A percentile compares a stretch with the other conserved stretches of the same genome.
phyloP scores from a whole-genome alignment of 352 stramenopile genomes.

The Globisporangium middletonii region DNA sequence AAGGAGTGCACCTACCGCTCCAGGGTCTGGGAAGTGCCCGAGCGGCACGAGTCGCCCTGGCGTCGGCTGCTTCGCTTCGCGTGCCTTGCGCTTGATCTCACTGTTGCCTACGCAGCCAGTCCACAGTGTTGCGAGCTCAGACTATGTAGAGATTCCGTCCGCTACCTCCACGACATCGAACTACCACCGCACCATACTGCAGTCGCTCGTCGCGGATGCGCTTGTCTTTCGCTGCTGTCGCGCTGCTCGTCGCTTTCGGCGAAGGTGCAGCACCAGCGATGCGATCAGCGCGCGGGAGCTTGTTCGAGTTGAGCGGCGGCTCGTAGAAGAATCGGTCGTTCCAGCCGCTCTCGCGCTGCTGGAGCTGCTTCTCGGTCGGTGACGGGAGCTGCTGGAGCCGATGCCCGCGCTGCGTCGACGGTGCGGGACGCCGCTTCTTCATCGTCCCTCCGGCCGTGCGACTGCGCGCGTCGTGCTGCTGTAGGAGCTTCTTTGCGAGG shows the following conservation, averaged over 20 bases:
- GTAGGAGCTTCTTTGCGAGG: constrained; percentile 40
- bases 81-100: constrained; percentile 10
- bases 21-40: constrained; percentile 17
- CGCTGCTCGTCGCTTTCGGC: constrained; percentile 12
- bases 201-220: constrained; percentile 46
- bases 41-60: constrained; percentile 29
- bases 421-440: constrained; percentile 11
- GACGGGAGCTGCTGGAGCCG: constrained; percentile 35
- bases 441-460: constrained; percentile 1
- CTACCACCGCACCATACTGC: constrained; percentile 39
- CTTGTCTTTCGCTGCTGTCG: constrained; percentile 26
- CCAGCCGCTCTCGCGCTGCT: constrained; percentile 63
- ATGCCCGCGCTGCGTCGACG: constrained; percentile 17
- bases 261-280: neutral
- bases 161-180: neutral
- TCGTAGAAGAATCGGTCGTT: constrained; percentile 68
- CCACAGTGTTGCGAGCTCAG: neutral
- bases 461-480: constrained; percentile 15
- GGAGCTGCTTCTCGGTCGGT: constrained; percentile 41
- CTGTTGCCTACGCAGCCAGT: constrained; percentile 20
- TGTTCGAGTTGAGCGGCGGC: constrained; percentile 41
- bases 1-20: constrained; percentile 1
- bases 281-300: constrained; percentile 23
- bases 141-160: neutral
- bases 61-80: constrained; percentile 6